phyloP scores from a whole-genome alignment of 371 early-diverging fungal species.

The Basidiobolus meristosporus region DNA sequence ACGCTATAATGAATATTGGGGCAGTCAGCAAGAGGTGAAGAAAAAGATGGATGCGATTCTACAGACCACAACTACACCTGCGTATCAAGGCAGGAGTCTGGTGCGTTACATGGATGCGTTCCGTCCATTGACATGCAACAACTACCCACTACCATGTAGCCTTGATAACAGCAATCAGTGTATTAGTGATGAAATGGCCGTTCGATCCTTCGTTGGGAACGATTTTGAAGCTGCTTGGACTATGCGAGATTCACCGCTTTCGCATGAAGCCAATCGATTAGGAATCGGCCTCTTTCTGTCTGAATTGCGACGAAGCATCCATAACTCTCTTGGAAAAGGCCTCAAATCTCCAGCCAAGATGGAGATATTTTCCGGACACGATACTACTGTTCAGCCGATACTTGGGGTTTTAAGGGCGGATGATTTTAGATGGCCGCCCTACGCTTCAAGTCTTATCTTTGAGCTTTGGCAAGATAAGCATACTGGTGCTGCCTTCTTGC shows the following conservation, averaged over 20 bases:
- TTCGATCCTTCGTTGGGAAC: too few relatives aligned
- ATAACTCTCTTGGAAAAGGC: not conserved
- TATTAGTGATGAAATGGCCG: constrained; percentile 6
- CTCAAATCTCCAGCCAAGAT: constrained; percentile 2
- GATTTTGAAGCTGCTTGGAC: too few relatives aligned
- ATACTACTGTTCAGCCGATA: constrained; percentile 21
- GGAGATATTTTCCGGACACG: constrained; percentile 24
- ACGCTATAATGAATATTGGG: too few relatives aligned
- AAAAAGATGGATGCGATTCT: too few relatives aligned
- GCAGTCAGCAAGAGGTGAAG: too few relatives aligned
- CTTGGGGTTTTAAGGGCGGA: constrained; percentile 15
- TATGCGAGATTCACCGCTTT: not conserved
- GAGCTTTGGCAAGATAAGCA: constrained; percentile 23
- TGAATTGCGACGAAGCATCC: constrained; percentile 14
- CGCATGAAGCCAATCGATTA: not conserved
- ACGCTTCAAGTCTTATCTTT: constrained; percentile 25
- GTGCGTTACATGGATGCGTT: constrained; percentile 18
- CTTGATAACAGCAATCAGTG: constrained; percentile 5
- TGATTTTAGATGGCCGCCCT: constrained; percentile 32
- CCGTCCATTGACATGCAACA: constrained; percentile 22
- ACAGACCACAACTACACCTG: too few relatives aligned
- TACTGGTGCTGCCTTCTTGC: constrained; percentile 7
- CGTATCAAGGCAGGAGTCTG: too few relatives aligned
- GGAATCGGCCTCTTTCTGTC: constrained; percentile 8
- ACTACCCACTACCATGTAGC: constrained; percentile 15